Base-by-base conservation (phyloP, 495 filamentous ascomycete species). In the Daldinia grandis region DNA sequence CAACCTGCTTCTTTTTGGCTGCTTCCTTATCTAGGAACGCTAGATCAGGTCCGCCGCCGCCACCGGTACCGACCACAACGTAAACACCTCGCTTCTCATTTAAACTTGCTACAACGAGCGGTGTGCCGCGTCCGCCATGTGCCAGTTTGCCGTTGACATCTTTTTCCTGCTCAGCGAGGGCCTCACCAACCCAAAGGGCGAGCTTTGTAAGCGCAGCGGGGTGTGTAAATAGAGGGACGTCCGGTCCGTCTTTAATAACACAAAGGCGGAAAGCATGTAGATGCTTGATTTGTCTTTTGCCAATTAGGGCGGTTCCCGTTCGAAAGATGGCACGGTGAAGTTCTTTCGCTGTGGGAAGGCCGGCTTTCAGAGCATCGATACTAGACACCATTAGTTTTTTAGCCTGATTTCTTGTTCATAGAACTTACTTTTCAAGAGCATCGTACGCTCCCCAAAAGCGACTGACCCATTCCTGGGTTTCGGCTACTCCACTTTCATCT, bases 361-460 rank as follows among this genome's bases (percentile, higher is more conserved):
- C 90, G 1, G 84, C 81, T 73, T 91, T 90, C 14, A 95, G 85
- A n/a, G 90, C 84, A 69, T 93, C 91, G 66, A 96, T 86, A 66
- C 88, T 90, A 19, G 62, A 38, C 0, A 10, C 94, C 86, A 70
- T 88, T 90, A 47, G 66, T 19, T 80, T 66, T 55, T 49, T 49
- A 37, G 15, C 38, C 8, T 27, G 12, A 15, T 59, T 40, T 59
- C 12, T 67, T 71, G 37, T 73, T 78, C 8, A 35, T 38, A 31
- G 33, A 49, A 77, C 82, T 81, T 79, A 89, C 88, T 91, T 83
- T 66, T 89, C 87, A 10, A 98, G 86, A 1, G 95, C 92, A 82
- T 99, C 95, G 75, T 97, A 98, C 25, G 95, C 95, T 56, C 90
- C 89, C 92, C 93, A 98, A 77, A 98, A 99, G 59, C 95, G 87